Conservation (phyloP, 176 grass and related monocot species). For the Neostapfia colusana region DNA sequence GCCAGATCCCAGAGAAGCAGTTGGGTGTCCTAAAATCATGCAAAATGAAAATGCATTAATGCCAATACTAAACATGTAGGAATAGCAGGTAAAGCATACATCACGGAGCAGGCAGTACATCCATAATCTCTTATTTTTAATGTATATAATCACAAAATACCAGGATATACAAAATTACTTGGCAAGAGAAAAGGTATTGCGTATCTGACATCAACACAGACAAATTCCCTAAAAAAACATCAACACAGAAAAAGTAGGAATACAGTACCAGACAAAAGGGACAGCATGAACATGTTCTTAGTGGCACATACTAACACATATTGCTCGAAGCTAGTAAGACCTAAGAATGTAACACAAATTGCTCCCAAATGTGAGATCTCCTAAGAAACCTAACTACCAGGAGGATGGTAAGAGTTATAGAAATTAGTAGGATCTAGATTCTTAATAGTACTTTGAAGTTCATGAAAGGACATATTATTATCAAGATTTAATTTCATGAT, state of each 20-base stretch:
- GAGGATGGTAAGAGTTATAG: background rate
- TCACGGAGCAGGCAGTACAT: background rate
- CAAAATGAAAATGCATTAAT: constrained; percentile 17
- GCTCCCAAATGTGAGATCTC: background rate
- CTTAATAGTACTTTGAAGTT: background rate
- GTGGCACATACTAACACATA: constrained; percentile 1
- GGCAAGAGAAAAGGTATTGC: constrained; percentile 7
- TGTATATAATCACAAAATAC: constrained; percentile 21
- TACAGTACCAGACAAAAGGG: background rate
- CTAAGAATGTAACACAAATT: background rate
- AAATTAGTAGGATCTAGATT: constrained; percentile 7
- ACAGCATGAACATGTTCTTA: background rate
- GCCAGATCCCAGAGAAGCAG: constrained; percentile 85
- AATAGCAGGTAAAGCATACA: background rate
- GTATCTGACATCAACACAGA: background rate
- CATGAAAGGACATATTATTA: background rate
- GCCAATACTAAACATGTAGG: background rate
- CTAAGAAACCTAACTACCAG: background rate
- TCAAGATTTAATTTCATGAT: constrained; percentile 18
- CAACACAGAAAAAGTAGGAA: background rate
- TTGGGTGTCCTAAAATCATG: constrained; percentile 69
- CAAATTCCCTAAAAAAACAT: background rate
- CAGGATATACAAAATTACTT: constrained; percentile 20
- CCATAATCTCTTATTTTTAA: background rate
- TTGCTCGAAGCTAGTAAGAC: too few species aligned